Evolutionary conservation across 2,329 filamentous ascomycete genomes (phyloP).

Genomic region (Penicillium brevicompactum): DNA sequence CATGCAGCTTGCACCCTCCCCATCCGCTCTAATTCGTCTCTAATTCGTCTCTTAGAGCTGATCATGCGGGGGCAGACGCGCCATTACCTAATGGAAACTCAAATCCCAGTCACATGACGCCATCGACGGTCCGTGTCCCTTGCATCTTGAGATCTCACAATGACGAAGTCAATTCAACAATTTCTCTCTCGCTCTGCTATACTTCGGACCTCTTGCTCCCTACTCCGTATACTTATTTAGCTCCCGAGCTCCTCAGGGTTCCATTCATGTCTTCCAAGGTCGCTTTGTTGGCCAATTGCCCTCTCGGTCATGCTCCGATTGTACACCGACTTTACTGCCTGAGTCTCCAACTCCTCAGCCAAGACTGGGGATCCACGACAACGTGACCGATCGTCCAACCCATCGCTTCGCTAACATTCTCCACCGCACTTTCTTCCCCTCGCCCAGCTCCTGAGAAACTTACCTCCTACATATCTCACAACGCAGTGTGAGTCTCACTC

Average conservation of each 20-base stretch:
- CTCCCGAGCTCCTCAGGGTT: not conserved
- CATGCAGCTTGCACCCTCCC: not conserved
- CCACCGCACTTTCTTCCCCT: not conserved
- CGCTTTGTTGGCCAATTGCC: too few relatives aligned
- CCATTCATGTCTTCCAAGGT: too few relatives aligned
- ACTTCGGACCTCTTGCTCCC: not conserved
- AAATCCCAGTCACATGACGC: conserved; percentile 20
- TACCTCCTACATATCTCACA: not conserved
- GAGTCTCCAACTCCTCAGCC: not conserved
- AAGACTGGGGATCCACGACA: conserved; percentile 6
- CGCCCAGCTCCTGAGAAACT: not conserved
- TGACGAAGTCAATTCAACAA: not conserved
- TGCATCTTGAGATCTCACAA: not conserved
- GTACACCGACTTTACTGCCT: conserved; percentile 11
- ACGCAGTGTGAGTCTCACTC: not conserved
- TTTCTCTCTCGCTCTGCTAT: not conserved
- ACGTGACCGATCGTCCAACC: conserved; percentile 5
- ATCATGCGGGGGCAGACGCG: conserved; percentile 23
- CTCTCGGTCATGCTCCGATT: not conserved
- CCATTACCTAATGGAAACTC: conserved; percentile 24
- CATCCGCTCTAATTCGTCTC: conserved; percentile 2
- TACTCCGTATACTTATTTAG: not conserved
- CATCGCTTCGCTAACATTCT: not conserved
- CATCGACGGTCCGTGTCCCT: conserved; percentile 3
- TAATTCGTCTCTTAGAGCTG: conserved; percentile 16